Evolutionary conservation across 2,329 filamentous ascomycete genomes (phyloP).

Genomic region (Epicoccum sorghinum): DNA sequence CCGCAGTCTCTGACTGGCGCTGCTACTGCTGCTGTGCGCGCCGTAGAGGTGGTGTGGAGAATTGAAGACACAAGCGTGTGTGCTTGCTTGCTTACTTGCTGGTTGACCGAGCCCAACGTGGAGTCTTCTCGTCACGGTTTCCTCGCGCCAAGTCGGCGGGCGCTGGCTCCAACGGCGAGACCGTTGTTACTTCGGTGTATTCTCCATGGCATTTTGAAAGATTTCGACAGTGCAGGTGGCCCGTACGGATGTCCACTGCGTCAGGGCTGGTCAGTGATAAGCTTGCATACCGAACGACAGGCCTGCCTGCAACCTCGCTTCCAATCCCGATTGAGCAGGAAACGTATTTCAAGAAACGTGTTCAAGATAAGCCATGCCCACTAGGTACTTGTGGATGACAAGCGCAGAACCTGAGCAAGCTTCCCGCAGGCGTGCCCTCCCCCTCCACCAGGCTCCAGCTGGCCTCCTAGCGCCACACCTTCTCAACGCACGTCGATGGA

Average conservation of each 20-base stretch:
- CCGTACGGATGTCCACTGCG: neutral
- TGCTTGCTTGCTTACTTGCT: neutral
- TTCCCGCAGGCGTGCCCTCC: neutral
- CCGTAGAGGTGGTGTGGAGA: constrained; percentile 10
- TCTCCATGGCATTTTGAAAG: neutral
- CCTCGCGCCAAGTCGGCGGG: constrained; percentile 2
- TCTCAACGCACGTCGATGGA: constrained; percentile 9
- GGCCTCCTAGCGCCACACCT: constrained; percentile 8
- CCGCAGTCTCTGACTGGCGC: neutral
- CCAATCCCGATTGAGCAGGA: neutral
- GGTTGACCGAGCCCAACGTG: neutral
- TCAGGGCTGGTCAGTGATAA: neutral
- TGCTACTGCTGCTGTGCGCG: neutral
- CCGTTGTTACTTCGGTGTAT: neutral
- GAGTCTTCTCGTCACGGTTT: constrained; percentile 2
- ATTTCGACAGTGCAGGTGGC: neutral
- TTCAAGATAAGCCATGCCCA: constrained; percentile 4
- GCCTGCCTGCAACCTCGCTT: neutral
- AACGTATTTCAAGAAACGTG: neutral
- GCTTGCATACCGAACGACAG: neutral
- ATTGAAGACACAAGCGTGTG: no score
- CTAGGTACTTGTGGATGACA: constrained; percentile 5
- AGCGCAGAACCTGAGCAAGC: neutral
- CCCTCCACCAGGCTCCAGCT: neutral
- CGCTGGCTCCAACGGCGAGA: neutral